phyloP scores from a whole-genome alignment of 2,329 filamentous ascomycete species.

The Endocalyx cinctus region DNA sequence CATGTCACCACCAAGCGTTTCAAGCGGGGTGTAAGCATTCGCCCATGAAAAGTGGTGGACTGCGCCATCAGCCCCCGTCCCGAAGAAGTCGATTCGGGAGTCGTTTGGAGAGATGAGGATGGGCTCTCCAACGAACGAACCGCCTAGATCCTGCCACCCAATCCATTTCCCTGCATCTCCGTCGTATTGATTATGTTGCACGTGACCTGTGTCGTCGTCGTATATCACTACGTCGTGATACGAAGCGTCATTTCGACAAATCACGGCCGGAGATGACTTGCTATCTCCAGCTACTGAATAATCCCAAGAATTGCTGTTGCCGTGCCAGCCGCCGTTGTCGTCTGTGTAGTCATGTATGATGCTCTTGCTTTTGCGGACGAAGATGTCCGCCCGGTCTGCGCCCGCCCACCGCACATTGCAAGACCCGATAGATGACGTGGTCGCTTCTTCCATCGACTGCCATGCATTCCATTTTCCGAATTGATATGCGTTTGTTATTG shows the following conservation, averaged over 20 bases:
- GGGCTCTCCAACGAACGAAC: slow-evolving; percentile 6
- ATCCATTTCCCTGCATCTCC: background rate
- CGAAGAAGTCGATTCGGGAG: slow-evolving; percentile 7
- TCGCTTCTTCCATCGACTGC: background rate
- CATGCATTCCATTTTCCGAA: background rate
- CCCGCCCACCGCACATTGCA: background rate
- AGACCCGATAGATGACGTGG: background rate
- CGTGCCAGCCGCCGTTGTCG: background rate
- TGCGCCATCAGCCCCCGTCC: slow-evolving; percentile 4
- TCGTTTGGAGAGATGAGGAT: background rate
- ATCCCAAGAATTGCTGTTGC: background rate
- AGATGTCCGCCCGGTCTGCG: slow-evolving; percentile 1
- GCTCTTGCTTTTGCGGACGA: background rate
- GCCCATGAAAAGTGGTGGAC: slow-evolving; percentile 8
- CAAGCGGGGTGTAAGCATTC: background rate
- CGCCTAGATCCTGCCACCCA: slow-evolving; percentile 4
- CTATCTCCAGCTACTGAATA: background rate
- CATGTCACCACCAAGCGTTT: slow-evolving; percentile 7
- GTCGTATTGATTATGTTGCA: slow-evolving; percentile 2
- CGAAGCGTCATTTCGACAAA: slow-evolving; percentile 2
- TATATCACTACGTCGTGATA: slow-evolving; percentile 5
- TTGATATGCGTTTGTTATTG: background rate
- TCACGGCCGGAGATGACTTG: slow-evolving; percentile 1
- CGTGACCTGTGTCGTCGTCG: background rate
- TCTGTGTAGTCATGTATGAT: slow-evolving; percentile 1